A percentile compares a stretch with the other conserved stretches of the same genome.
These are phyloP conservation scores for Sorghum bicolor DNA, from an alignment of 176 grass and related monocot genomes.

Conservation along the genomic window DNA sequence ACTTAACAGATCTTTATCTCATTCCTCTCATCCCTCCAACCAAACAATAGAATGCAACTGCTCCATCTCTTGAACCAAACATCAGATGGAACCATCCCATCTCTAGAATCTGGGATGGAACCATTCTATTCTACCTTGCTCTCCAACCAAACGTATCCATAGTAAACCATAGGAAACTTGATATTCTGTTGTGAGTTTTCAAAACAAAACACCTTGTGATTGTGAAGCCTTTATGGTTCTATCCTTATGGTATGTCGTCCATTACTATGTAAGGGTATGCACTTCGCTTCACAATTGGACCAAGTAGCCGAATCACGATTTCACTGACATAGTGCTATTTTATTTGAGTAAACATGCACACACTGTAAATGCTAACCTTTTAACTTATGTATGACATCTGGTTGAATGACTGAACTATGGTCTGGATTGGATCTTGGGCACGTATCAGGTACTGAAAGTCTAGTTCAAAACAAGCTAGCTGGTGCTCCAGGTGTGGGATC, in stretches of 20 bases:
- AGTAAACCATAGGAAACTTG: not conserved
- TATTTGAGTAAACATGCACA: constrained; percentile 3
- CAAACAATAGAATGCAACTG: too few species aligned
- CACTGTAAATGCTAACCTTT: not conserved
- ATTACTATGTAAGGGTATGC: not conserved
- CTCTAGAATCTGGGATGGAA: too few species aligned
- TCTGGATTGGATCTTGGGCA: not conserved
- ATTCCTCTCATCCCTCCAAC: too few species aligned
- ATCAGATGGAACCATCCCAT: too few species aligned
- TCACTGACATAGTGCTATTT: not conserved
- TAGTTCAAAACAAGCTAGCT: constrained; percentile 55
- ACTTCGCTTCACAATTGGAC: constrained; percentile 1
- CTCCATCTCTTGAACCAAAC: too few species aligned
- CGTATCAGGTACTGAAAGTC: constrained; percentile 35
- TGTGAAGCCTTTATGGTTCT: not conserved
- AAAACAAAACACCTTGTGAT: not conserved
- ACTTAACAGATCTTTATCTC: too few species aligned
- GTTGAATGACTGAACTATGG: constrained; percentile 4
- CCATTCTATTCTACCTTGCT: too few species aligned
- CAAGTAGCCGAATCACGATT: not conserved
- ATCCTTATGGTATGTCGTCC: not conserved
- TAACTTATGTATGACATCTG: constrained; percentile 15
- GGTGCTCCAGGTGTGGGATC: constrained; percentile 25
- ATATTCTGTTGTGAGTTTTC: not conserved
- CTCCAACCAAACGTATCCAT: too few species aligned